These are phyloP conservation scores for Mycena epipterygia DNA, from an alignment of 768 basidiomycete genomes.

Conservation along the genomic window DNA sequence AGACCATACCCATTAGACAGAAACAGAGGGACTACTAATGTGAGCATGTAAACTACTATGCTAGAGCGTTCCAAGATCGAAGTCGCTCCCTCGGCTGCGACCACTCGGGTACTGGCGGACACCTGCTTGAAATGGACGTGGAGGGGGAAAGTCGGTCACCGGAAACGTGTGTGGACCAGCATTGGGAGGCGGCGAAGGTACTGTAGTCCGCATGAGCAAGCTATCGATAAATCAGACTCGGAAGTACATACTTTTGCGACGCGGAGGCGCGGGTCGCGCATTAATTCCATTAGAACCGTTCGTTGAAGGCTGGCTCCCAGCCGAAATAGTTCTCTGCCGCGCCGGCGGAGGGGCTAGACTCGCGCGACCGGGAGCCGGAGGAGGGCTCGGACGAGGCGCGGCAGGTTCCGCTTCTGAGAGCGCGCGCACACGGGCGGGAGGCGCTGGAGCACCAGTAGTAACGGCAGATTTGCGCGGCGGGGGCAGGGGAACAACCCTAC, in stretches of 20 bases:
- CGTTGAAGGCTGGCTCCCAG: slow-evolving; percentile 32
- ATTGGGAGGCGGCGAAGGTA: slow-evolving; percentile 68
- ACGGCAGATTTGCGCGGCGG: slow-evolving; percentile 48
- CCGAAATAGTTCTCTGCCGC: slow-evolving; percentile 39
- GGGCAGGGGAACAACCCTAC: slow-evolving; percentile 58
- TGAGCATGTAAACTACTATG: not conserved
- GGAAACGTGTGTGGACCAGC: slow-evolving; percentile 82
- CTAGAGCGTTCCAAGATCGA: slow-evolving; percentile 64
- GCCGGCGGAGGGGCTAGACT: slow-evolving; percentile 43
- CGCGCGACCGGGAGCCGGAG: slow-evolving; percentile 44
- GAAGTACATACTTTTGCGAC: slow-evolving; percentile 63
- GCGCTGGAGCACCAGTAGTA: slow-evolving; percentile 38
- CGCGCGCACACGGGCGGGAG: slow-evolving; percentile 56
- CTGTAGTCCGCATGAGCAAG: slow-evolving; percentile 40
- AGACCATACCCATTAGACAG: too few relatives aligned
- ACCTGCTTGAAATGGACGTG: slow-evolving; percentile 69
- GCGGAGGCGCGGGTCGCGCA: slow-evolving; percentile 48
- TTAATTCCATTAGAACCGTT: slow-evolving; percentile 28
- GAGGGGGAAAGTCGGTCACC: slow-evolving; percentile 83
- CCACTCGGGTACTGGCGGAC: slow-evolving; percentile 75
- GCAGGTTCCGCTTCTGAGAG: slow-evolving; percentile 59
- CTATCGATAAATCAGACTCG: slow-evolving; percentile 29
- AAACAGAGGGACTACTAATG: too few relatives aligned
- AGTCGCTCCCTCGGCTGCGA: slow-evolving; percentile 77
- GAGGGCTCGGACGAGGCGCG: slow-evolving; percentile 47